Evolutionary conservation across 2,329 filamentous ascomycete species (phyloP).

Genomic region (Aureobasidium sp.): DNA sequence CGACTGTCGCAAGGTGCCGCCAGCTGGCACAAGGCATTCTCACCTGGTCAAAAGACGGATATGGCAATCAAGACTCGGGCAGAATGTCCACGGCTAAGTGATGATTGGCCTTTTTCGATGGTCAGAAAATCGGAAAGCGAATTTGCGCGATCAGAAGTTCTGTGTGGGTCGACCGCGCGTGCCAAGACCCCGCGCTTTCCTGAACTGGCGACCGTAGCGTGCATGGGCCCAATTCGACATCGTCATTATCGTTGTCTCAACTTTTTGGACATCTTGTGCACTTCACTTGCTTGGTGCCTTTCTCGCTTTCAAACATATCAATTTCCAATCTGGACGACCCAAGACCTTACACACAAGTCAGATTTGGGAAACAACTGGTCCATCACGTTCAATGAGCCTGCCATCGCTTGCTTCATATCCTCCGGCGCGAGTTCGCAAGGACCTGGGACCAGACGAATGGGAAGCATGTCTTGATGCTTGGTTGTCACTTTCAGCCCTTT

Average conservation of each 20-base stretch:
- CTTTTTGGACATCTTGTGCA: background rate
- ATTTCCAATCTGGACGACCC: background rate
- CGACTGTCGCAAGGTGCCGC: conserved; percentile 8
- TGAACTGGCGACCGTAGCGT: background rate
- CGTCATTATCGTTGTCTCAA: background rate
- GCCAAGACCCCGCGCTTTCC: conserved; percentile 1
- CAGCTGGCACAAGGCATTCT: background rate
- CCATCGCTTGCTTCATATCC: conserved; percentile 76
- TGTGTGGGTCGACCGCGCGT: background rate
- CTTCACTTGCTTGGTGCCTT: background rate
- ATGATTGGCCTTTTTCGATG: conserved; percentile 37
- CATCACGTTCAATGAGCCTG: conserved; percentile 38
- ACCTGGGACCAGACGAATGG: conserved; percentile 67
- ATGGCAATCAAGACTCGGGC: conserved; percentile 43
- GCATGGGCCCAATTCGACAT: background rate
- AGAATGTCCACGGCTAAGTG: conserved; percentile 44
- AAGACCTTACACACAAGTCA: background rate
- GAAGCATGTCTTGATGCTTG: conserved; percentile 69
- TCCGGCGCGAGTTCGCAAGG: conserved; percentile 56
- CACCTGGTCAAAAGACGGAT: conserved; percentile 13
- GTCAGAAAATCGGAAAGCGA: background rate
- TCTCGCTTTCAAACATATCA: background rate
- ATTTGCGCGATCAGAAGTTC: background rate
- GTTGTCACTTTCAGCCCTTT: conserved; percentile 59
- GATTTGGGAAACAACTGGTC: background rate